Conservation (phyloP, 2,329 filamentous ascomycete genomes). For the Aspergillus phoenicis region DNA sequence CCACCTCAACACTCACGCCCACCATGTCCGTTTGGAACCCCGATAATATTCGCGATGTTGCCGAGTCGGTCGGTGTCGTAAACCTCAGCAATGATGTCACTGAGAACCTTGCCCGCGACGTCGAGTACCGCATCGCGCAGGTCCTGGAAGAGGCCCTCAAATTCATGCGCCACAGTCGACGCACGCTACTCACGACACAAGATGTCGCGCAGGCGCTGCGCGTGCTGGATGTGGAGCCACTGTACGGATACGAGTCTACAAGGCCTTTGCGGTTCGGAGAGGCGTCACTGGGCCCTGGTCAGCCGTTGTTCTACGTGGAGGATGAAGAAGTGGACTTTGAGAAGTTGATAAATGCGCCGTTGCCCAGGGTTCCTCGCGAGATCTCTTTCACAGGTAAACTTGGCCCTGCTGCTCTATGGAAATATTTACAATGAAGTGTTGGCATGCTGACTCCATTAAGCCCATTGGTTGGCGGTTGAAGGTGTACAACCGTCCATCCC, state of each 20-base stretch:
- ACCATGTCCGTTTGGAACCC: conserved; percentile 82
- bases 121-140: conserved; percentile 92
- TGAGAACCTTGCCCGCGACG: conserved; percentile 85
- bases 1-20: conserved; percentile 4
- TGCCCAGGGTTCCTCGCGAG: conserved; percentile 93
- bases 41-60: conserved; percentile 93
- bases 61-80: conserved; percentile 89
- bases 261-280: conserved; percentile 88
- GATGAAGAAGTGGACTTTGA: conserved; percentile 99
- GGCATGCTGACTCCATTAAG: conserved; percentile 48
- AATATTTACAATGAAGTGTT: background rate
- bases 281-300: conserved; percentile 87
- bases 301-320: conserved; percentile 95
- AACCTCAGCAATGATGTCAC: conserved; percentile 82
- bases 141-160: conserved; percentile 92
- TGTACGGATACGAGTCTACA: conserved; percentile 95
- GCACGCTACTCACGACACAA: conserved; percentile 83
- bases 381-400: conserved; percentile 81
- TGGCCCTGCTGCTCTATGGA: background rate
- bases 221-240: conserved; percentile 86
- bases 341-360: conserved; percentile 93
- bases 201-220: conserved; percentile 85
- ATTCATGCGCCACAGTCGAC: conserved; percentile 89
- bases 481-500: conserved; percentile 95
- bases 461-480: conserved; percentile 96